phyloP scores from a whole-genome alignment of 2,329 filamentous ascomycete genomes.

The Hymenoscyphus salicellus region DNA sequence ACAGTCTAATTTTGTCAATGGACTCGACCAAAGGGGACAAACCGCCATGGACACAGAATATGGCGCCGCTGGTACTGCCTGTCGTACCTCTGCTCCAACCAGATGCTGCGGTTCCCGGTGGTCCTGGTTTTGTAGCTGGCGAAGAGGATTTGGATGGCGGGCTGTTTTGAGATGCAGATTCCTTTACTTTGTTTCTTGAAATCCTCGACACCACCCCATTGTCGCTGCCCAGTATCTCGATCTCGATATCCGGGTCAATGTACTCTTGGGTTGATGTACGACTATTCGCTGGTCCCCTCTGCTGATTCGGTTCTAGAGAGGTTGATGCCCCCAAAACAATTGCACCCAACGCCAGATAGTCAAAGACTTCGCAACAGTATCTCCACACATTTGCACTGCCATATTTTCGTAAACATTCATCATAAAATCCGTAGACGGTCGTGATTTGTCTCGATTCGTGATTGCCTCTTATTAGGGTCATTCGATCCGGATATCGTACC shows the following conservation, averaged over 20 bases:
- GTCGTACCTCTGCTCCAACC: constrained; percentile 62
- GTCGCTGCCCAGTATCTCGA: constrained; percentile 85
- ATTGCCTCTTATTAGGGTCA: constrained; percentile 92
- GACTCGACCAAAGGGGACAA: constrained; percentile 87
- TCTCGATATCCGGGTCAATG: constrained; percentile 74
- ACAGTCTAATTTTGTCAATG: constrained; percentile 89
- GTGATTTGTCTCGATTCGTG: constrained; percentile 97
- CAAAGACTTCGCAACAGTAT: constrained; percentile 96
- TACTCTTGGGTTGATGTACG: constrained; percentile 46
- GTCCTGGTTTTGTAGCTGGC: constrained; percentile 56
- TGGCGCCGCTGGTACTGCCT: constrained; percentile 72
- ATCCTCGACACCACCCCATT: constrained; percentile 76
- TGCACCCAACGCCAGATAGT: constrained; percentile 96
- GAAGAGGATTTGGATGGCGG: constrained; percentile 41
- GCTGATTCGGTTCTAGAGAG: constrained; percentile 49
- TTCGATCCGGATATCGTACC: constrained; percentile 94
- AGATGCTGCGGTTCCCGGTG: constrained; percentile 76
- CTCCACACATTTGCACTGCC: constrained; percentile 96
- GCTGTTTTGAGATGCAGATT: constrained; percentile 39
- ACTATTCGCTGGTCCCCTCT: constrained; percentile 45
- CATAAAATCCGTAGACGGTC: constrained; percentile 96
- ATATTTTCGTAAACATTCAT: constrained; percentile 94
- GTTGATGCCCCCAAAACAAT: constrained; percentile 88
- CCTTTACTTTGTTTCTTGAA: constrained; percentile 45
- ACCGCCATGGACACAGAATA: constrained; percentile 93